Evolutionary conservation across 306 rosid species (phyloP).

Genomic region (Cyamopsis tetragonoloba): DNA sequence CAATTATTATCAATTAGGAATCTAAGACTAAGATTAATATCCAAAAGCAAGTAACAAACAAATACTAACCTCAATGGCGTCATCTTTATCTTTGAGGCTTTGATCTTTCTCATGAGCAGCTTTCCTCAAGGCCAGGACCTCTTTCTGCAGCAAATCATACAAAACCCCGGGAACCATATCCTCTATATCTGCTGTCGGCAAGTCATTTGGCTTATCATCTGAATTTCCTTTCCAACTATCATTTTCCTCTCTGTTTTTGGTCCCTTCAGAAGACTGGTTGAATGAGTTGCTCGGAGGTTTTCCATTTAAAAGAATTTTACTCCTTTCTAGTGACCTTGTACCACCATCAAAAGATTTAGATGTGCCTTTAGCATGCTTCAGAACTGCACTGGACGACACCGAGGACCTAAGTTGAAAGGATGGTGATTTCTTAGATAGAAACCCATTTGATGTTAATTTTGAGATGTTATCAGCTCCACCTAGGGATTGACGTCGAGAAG

Average conservation of each 20-base stretch:
- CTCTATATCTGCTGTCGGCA: conserved; percentile 55
- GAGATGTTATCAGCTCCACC: conserved; percentile 92
- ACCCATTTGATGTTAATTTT: conserved; percentile 76
- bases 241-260: conserved; percentile 49
- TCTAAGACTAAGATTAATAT: conserved; percentile 6
- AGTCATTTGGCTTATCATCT: conserved; percentile 75
- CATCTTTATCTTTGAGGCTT: conserved; percentile 94
- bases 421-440: conserved; percentile 73
- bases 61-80: conserved; percentile 82
- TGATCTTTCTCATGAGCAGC: conserved; percentile 97
- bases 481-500: conserved; percentile 94
- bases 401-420: conserved; percentile 71
- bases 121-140: conserved; percentile 86
- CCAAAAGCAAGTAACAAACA: conserved; percentile 16
- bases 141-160: conserved; percentile 93
- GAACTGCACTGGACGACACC: conserved; percentile 70
- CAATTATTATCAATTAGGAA: conserved; percentile 9
- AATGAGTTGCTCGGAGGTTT: conserved; percentile 59
- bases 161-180: conserved; percentile 83
- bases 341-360: conserved; percentile 99
- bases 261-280: conserved; percentile 77
- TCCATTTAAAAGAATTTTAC: conserved; percentile 78
- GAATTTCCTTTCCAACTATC: conserved; percentile 70
- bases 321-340: conserved; percentile 85
- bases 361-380: conserved; percentile 94